phyloP scores from a whole-genome alignment of 2,329 filamentous ascomycete genomes.

The Cladosporium oxysporum region DNA sequence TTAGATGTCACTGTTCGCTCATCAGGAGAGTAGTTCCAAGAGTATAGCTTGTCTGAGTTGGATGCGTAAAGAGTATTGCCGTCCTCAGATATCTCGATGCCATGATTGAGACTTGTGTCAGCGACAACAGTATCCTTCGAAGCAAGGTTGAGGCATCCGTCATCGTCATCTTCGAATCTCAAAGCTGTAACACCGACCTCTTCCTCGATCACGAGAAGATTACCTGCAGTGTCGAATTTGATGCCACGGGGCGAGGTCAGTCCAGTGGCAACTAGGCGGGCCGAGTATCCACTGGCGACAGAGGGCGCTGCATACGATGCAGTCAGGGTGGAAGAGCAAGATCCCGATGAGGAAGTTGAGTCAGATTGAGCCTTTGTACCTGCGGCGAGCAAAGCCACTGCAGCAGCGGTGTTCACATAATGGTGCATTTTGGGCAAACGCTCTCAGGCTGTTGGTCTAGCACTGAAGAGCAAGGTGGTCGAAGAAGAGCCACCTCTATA shows the following conservation, averaged over 20 bases:
- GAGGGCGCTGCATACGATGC: slow-evolving; percentile 43
- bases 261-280: slow-evolving; percentile 49
- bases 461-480: background rate
- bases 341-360: background rate
- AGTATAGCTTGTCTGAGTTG: slow-evolving; percentile 55
- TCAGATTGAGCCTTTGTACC: slow-evolving; percentile 2
- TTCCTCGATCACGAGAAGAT: slow-evolving; percentile 52
- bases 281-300: slow-evolving; percentile 45
- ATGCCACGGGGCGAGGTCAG: slow-evolving; percentile 50
- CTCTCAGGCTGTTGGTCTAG: background rate
- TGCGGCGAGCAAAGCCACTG: background rate
- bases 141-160: slow-evolving; percentile 29
- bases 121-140: slow-evolving; percentile 31
- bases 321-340: slow-evolving; percentile 42
- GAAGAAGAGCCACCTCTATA: background rate
- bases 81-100: slow-evolving; percentile 50
- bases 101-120: slow-evolving; percentile 50
- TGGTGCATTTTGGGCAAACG: background rate
- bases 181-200: slow-evolving; percentile 31
- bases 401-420: background rate
- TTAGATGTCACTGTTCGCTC: slow-evolving; percentile 47
- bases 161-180: slow-evolving; percentile 28
- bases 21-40: slow-evolving; percentile 62
- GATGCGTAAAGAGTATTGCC: slow-evolving; percentile 58
- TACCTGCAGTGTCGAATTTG: slow-evolving; percentile 49